These are phyloP conservation scores for Hymenoscyphus fructigenus DNA, from an alignment of 2,329 filamentous ascomycete species.

Conservation along the genomic window DNA sequence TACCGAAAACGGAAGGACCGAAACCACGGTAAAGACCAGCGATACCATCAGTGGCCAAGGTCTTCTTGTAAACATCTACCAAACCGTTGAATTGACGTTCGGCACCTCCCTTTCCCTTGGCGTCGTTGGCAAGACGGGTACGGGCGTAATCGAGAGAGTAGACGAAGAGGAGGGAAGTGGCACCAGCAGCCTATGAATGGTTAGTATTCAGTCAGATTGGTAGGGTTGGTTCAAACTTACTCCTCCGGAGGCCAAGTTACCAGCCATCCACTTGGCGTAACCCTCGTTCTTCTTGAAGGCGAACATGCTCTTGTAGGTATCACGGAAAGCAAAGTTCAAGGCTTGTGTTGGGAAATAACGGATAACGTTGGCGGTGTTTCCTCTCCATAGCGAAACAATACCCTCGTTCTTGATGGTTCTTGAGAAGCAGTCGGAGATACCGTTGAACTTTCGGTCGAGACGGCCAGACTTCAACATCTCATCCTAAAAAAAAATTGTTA, in stretches of 20 bases:
- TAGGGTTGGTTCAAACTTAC: constrained; percentile 56
- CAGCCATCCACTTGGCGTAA: constrained; percentile 97
- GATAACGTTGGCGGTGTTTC: constrained; percentile 99
- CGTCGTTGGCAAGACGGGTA: constrained; percentile 99
- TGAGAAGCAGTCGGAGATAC: constrained; percentile 93
- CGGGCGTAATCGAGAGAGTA: constrained; percentile 99
- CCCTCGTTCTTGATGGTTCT: constrained; percentile 89
- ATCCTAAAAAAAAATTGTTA: constrained; percentile 63
- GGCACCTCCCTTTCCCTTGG: constrained; percentile 96
- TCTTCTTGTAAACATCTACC: constrained; percentile 99
- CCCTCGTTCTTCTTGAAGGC: constrained; percentile 99
- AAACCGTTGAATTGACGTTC: constrained; percentile 99
- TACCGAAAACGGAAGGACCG: constrained; percentile 98
- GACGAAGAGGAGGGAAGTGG: constrained; percentile 99
- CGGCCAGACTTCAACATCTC: constrained; percentile 99
- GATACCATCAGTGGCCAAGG: constrained; percentile 96
- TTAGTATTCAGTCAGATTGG: constrained; percentile 14
- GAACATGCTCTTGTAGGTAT: constrained; percentile 99
- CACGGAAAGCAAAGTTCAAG: constrained; percentile 99
- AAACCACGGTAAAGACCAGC: constrained; percentile 99
- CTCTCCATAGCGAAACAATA: constrained; percentile 95
- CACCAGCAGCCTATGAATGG: constrained; percentile 76
- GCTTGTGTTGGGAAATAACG: constrained; percentile 99
- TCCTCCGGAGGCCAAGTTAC: constrained; percentile 99
- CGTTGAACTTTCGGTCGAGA: constrained; percentile 95